These are phyloP conservation scores for Metschnikowia noctiluminum DNA, from an alignment of 805 yeast species.

Conservation along the genomic window DNA sequence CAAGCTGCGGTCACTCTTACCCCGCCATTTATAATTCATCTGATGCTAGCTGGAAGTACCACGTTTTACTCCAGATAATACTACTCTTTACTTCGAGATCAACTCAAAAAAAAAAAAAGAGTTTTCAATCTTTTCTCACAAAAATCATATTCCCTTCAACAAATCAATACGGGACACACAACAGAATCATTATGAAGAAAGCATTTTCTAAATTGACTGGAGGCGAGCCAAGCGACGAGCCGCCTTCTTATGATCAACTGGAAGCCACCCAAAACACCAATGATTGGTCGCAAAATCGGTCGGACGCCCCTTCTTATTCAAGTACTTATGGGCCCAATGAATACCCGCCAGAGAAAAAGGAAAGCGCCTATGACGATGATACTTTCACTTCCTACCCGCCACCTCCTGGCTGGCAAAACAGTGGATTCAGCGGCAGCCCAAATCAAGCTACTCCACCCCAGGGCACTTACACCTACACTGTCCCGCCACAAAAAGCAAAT, in stretches of 20 bases:
- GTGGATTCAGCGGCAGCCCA: neutral
- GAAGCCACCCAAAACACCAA: slow-evolving; percentile 2
- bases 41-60: too few species aligned
- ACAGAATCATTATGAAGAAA: too few species aligned
- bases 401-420: neutral
- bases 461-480: slow-evolving; percentile 16
- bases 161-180: too few species aligned
- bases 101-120: too few species aligned
- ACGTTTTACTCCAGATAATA: too few species aligned
- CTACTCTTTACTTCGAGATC: too few species aligned
- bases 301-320: slow-evolving; percentile 4
- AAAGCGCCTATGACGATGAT: neutral
- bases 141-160: too few species aligned
- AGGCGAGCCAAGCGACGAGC: slow-evolving; percentile 7
- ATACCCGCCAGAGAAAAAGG: slow-evolving; percentile 17
- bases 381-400: neutral
- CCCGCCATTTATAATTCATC: too few species aligned
- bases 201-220: neutral
- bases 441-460: neutral
- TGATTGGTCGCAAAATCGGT: neutral
- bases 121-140: too few species aligned
- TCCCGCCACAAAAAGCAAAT: slow-evolving; percentile 34
- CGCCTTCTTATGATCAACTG: slow-evolving; percentile 19
- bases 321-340: slow-evolving; percentile 15
- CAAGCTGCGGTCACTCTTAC: neutral